Evolutionary conservation across 1,284 basidiomycete genomes (phyloP), one percentile per base, ranked within the genome.

Genomic region (Vanrija pseudolonga): DNA sequence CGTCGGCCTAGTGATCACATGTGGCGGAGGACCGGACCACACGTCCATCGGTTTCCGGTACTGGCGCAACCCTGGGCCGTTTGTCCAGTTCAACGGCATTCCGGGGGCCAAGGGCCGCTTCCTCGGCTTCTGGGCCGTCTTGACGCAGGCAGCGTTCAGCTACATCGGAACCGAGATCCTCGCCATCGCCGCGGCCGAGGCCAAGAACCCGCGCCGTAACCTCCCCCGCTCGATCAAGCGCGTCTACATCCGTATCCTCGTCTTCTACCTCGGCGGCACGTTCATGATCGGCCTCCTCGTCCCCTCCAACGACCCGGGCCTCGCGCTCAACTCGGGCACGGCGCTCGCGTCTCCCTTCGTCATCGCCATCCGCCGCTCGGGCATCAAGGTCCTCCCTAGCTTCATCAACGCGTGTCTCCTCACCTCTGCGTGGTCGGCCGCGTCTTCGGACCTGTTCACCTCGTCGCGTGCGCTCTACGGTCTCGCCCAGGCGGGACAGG

Each of bases 331-430:
- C 4, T 45, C 53, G 37, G 53, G 55, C 68, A 56, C 76, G 55
- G 62, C 72, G 23, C 71, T 81, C 37, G 82, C 83, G 3, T 89
- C 86, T 12, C 89, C 89, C 0, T 91, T 90, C 73, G 89, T 91
- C 58, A 88, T 91, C 62, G 89, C 71, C 53, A 72, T 73, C 59
- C 66, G 82, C 61, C 81, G 79, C 39, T 85, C 88, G 3, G 85
- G 88, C 32, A 91, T 92, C 74, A 84, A 83, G 61, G 80, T 78
- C 6, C 76, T 91, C 2, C 89, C 89, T 2, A 82, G 81, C 47
- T 83, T 80, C 52, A 76, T 81, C 69, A 80, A 81, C 67, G 90
- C 90, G 14, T 85, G 83, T 67, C 80, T 95, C 20, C 49, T 68
- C 40, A 41, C 49, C 2, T 51, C 55, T 0, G 81, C 81, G 17